A percentile compares a stretch with the other conserved stretches of the same genome.
Evolutionary conservation across 371 early-diverging fungal genomes (phyloP).

Genomic region (Cokeromyces recurvatus): DNA sequence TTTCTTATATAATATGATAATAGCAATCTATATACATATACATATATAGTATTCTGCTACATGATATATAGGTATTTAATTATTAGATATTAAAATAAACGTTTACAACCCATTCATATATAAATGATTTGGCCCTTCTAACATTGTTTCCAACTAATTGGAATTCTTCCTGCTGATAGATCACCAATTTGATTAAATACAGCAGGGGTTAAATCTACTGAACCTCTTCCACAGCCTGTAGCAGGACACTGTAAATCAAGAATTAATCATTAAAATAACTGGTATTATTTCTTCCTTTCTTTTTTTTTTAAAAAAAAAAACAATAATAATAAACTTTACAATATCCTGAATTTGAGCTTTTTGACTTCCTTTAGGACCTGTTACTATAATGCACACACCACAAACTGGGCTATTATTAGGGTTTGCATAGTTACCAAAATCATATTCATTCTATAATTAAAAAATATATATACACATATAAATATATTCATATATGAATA

Average conservation of each 20-base stretch:
- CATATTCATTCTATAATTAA: constrained; percentile 27
- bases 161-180: constrained; percentile 30
- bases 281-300: background rate
- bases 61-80: too few relatives aligned
- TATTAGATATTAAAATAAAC: too few relatives aligned
- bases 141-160: constrained; percentile 39
- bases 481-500: background rate
- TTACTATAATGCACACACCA: constrained; percentile 36
- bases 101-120: too few relatives aligned
- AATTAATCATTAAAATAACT: constrained; percentile 1
- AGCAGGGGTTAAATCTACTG: constrained; percentile 42
- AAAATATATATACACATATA: background rate
- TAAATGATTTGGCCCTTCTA: too few relatives aligned
- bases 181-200: constrained; percentile 35
- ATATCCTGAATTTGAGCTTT: constrained; percentile 41
- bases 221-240: constrained; percentile 34
- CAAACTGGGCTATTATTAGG: constrained; percentile 43
- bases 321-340: constrained; percentile 17
- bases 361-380: constrained; percentile 31
- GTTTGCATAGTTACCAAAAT: constrained; percentile 34
- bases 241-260: constrained; percentile 37
- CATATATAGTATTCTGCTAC: too few relatives aligned
- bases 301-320: background rate
- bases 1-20: too few relatives aligned
- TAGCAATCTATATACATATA: too few relatives aligned